These are phyloP conservation scores for Carex littledalei DNA, from an alignment of 176 grass and related monocot species.

Conservation along the genomic window DNA sequence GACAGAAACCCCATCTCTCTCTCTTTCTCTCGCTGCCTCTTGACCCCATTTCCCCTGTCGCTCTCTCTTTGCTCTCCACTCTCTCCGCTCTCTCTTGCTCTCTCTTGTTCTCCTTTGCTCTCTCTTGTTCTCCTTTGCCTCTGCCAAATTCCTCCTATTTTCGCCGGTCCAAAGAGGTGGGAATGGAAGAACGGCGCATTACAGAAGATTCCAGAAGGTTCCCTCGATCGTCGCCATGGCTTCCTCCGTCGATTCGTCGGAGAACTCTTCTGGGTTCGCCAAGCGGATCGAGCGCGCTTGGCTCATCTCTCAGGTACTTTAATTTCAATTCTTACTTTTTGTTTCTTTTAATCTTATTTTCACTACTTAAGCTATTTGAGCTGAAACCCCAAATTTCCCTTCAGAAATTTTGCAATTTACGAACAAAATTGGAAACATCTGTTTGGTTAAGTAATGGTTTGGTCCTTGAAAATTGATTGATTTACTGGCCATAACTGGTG, in stretches of 20 bases:
- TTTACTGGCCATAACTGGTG: not conserved
- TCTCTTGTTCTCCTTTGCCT: no score
- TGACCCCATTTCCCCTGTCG: no score
- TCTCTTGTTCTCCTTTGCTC: no score
- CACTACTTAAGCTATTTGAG: not conserved
- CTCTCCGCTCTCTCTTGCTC: no score
- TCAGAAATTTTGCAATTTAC: slow-evolving; percentile 13
- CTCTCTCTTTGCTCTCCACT: no score
- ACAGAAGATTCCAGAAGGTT: slow-evolving; percentile 15
- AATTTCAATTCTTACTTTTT: not conserved
- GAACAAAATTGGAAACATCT: not conserved
- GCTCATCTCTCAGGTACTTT: slow-evolving; percentile 80
- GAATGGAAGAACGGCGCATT: not conserved
- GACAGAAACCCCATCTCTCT: no score
- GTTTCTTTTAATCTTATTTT: not conserved
- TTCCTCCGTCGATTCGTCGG: slow-evolving; percentile 54
- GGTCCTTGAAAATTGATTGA: not conserved
- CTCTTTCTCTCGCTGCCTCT: no score
- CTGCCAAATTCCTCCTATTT: not conserved
- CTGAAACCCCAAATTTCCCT: not conserved
- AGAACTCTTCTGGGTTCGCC: slow-evolving; percentile 56
- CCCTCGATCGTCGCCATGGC: slow-evolving; percentile 31
- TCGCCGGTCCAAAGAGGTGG: not conserved
- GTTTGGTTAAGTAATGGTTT: not conserved
- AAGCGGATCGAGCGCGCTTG: slow-evolving; percentile 73